These are phyloP conservation scores for Hymenotorrendiella dingleyae DNA, from an alignment of 2,329 filamentous ascomycete genomes.

Conservation along the genomic window DNA sequence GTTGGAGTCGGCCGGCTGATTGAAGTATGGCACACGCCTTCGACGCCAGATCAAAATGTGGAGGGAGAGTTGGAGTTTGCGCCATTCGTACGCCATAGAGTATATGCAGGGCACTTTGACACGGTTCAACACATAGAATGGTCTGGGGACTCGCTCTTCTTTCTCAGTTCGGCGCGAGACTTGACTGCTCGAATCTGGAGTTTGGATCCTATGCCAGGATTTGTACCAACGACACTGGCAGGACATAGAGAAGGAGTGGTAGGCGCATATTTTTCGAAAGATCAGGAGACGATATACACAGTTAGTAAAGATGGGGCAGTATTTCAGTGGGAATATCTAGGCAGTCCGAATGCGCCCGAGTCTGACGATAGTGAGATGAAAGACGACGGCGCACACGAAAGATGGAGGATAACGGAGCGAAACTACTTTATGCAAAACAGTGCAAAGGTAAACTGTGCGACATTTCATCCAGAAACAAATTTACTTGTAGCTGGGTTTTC, in stretches of 20 bases:
- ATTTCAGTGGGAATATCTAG: conserved; percentile 83
- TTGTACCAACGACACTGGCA: conserved; percentile 80
- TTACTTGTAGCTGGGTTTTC: conserved; percentile 97
- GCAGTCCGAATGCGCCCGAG: conserved; percentile 49
- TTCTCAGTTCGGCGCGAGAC: conserved; percentile 87
- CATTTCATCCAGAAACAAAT: conserved; percentile 79
- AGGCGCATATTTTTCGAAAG: conserved; percentile 92
- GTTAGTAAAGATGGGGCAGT: conserved; percentile 96
- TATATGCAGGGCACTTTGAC: conserved; percentile 85
- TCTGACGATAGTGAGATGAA: conserved; percentile 53
- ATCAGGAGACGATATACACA: conserved; percentile 94
- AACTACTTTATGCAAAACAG: conserved; percentile 93
- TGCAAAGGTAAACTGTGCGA: conserved; percentile 81
- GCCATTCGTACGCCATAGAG: conserved; percentile 83
- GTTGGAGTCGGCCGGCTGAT: conserved; percentile 81
- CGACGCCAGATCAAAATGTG: conserved; percentile 71
- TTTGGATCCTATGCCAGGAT: conserved; percentile 77
- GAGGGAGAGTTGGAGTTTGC: conserved; percentile 89
- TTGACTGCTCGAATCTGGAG: conserved; percentile 95
- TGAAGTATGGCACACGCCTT: conserved; percentile 94
- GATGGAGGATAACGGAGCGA: conserved; percentile 86
- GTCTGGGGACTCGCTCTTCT: conserved; percentile 94
- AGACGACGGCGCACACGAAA: conserved; percentile 60
- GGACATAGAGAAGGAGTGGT: conserved; percentile 87
- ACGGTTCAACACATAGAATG: conserved; percentile 81